Conservation (phyloP, 2,329 filamentous ascomycete species). For the Colletotrichum lini region DNA sequence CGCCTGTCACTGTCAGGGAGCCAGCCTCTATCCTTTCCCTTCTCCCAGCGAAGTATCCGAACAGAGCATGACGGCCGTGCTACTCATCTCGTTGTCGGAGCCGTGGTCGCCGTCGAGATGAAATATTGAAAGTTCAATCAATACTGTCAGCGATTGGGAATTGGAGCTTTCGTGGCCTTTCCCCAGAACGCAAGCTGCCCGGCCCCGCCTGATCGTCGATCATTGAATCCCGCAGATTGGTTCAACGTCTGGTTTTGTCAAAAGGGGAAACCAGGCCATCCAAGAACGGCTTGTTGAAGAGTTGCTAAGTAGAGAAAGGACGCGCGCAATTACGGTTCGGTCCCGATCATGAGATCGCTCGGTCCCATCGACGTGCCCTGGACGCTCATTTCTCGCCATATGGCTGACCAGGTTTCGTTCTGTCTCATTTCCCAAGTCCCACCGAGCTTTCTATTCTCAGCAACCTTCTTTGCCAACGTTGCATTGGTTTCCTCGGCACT, state of each 20-base stretch:
- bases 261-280: slow-evolving; percentile 31
- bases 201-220: slow-evolving; percentile 35
- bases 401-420: slow-evolving; percentile 5
- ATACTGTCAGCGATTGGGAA: background rate
- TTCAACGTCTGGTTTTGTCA: slow-evolving; percentile 13
- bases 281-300: background rate
- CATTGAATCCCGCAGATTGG: slow-evolving; percentile 40
- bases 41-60: slow-evolving; percentile 5
- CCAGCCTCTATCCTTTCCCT: background rate
- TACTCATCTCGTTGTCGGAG: slow-evolving; percentile 14
- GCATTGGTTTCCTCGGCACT: slow-evolving; percentile 35
- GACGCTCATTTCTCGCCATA: slow-evolving; percentile 15
- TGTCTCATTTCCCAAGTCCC: slow-evolving; percentile 31
- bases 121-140: slow-evolving; percentile 26
- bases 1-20: slow-evolving; percentile 6
- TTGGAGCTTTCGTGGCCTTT: slow-evolving; percentile 22
- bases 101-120: slow-evolving; percentile 25
- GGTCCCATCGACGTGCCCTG: slow-evolving; percentile 21
- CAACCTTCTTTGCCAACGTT: slow-evolving; percentile 5
- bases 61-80: background rate
- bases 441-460: slow-evolving; percentile 18
- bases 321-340: slow-evolving; percentile 26
- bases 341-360: slow-evolving; percentile 33
- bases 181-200: slow-evolving; percentile 27
- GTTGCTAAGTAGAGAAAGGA: background rate